phyloP scores from a whole-genome alignment of 306 rosid species.

The Sesbania bispinosa region DNA sequence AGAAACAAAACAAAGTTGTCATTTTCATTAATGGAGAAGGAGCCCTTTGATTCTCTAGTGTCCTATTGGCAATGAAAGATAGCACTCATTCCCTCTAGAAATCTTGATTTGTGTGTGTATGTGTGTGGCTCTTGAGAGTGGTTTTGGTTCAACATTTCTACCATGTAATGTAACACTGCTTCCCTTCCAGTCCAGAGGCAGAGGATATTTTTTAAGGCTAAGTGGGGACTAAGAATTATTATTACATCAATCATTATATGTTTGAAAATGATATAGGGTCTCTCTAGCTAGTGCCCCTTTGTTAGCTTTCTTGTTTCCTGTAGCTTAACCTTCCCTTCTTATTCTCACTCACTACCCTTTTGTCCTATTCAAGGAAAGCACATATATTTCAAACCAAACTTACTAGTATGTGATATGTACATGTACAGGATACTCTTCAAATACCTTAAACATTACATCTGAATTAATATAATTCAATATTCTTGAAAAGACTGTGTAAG shows the following conservation, averaged over 20 bases:
- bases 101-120: slow-evolving; percentile 26
- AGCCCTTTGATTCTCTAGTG: slow-evolving; percentile 29
- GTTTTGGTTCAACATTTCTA: slow-evolving; percentile 27
- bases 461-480: neutral
- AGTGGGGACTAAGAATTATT: slow-evolving; percentile 43
- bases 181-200: neutral
- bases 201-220: slow-evolving; percentile 5
- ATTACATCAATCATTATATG: slow-evolving; percentile 47
- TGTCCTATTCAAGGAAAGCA: neutral
- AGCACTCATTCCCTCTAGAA: slow-evolving; percentile 31
- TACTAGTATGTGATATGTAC: neutral
- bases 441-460: neutral
- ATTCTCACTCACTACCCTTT: neutral
- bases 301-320: slow-evolving; percentile 6
- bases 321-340: slow-evolving; percentile 7
- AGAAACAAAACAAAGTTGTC: slow-evolving; percentile 21
- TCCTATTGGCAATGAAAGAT: slow-evolving; percentile 32
- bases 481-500: neutral
- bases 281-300: slow-evolving; percentile 24
- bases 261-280: slow-evolving; percentile 43
- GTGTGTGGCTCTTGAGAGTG: slow-evolving; percentile 37
- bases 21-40: slow-evolving; percentile 41
- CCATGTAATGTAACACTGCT: neutral
- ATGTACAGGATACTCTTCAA: neutral
- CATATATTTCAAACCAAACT: neutral